A percentile compares a stretch with the other conserved stretches of the same genome.
Evolutionary conservation across 1,139 yeast genomes (phyloP).

Genomic region (Pichia sp.): DNA sequence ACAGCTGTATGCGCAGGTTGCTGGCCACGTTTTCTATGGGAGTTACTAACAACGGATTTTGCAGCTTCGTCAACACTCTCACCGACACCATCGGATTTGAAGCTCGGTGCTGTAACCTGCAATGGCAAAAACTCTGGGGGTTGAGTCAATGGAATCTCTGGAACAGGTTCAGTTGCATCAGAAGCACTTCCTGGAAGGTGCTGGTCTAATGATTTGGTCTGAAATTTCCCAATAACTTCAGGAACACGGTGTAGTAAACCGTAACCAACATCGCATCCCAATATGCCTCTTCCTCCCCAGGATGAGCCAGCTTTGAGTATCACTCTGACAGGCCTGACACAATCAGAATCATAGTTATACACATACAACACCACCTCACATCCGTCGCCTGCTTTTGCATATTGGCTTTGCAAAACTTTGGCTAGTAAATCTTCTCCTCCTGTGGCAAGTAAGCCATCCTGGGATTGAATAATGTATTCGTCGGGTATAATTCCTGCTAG

Average conservation of each 20-base stretch:
- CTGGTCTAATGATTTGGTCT: conserved; percentile 5
- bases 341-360: conserved; percentile 82
- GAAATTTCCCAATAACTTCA: conserved; percentile 49
- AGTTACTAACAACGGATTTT: conserved; percentile 7
- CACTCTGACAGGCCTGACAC: conserved; percentile 81
- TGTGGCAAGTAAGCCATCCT: conserved; percentile 65
- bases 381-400: conserved; percentile 36
- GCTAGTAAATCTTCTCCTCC: conserved; percentile 86
- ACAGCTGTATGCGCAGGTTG: conserved; percentile 4
- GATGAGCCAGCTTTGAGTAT: conserved; percentile 44
- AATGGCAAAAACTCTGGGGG: conserved; percentile 17
- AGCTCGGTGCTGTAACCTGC: conserved; percentile 14
- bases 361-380: conserved; percentile 56
- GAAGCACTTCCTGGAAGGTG: not conserved
- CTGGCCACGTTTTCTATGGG: conserved; percentile 9
- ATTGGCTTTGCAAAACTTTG: conserved; percentile 59
- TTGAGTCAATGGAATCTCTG: conserved; percentile 11
- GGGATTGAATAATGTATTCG: conserved; percentile 84
- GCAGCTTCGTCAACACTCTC: conserved; percentile 17
- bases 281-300: conserved; percentile 69
- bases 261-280: conserved; percentile 95
- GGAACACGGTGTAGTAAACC: conserved; percentile 86
- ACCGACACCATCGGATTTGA: conserved; percentile 4
- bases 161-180: not conserved
- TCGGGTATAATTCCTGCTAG: conserved; percentile 78